Evolutionary conservation across 441 rosid genomes (phyloP).

Genomic region (Hura crepitans): DNA sequence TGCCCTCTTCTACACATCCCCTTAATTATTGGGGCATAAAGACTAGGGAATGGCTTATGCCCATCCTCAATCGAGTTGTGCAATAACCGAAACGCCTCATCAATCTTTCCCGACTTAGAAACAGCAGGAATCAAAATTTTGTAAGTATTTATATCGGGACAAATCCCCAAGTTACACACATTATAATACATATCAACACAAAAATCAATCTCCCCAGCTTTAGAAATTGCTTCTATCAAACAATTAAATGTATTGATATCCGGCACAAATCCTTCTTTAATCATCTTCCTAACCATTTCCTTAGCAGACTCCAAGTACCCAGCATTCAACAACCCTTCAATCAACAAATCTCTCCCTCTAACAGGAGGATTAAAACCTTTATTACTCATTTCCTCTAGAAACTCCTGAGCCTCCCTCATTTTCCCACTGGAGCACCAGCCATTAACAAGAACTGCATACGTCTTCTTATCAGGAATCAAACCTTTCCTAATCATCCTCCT

Average conservation of each 20-base stretch:
- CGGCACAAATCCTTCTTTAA: slow-evolving; percentile 59
- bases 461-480: slow-evolving; percentile 53
- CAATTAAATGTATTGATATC: slow-evolving; percentile 60
- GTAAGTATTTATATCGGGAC: slow-evolving; percentile 58
- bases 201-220: slow-evolving; percentile 67
- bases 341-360: slow-evolving; percentile 76
- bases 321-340: slow-evolving; percentile 72
- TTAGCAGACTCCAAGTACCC: slow-evolving; percentile 80
- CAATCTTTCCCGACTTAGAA: slow-evolving; percentile 73
- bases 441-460: slow-evolving; percentile 60
- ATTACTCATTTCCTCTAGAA: slow-evolving; percentile 75
- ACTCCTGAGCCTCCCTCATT: slow-evolving; percentile 67
- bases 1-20: slow-evolving; percentile 70
- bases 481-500: slow-evolving; percentile 79
- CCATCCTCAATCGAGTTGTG: slow-evolving; percentile 68
- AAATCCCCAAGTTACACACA: slow-evolving; percentile 62
- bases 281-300: slow-evolving; percentile 70
- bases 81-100: slow-evolving; percentile 67
- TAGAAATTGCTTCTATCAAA: slow-evolving; percentile 52
- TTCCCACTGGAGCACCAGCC: slow-evolving; percentile 87
- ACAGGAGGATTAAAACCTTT: slow-evolving; percentile 83
- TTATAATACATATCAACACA: slow-evolving; percentile 62
- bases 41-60: slow-evolving; percentile 79
- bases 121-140: slow-evolving; percentile 77
- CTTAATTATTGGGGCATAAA: slow-evolving; percentile 79